Conservation (phyloP, 129 eudicot genomes). For the Erigeron canadensis region DNA sequence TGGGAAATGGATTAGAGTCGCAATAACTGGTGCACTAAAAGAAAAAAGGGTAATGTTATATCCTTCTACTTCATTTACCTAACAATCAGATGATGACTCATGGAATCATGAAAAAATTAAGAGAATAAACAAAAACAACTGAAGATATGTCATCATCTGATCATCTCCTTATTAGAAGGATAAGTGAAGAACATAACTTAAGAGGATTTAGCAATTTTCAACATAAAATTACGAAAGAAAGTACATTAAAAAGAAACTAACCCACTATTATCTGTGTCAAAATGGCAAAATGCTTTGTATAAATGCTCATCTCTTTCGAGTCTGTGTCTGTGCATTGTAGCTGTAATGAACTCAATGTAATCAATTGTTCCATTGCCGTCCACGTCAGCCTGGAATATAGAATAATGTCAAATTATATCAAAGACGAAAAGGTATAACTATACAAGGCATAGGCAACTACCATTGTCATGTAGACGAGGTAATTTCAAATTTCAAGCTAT, state of each 20-base stretch:
- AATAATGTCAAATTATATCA: neutral
- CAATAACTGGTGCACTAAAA: constrained; percentile 1
- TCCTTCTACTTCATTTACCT: no score
- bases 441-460: neutral
- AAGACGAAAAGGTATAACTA: neutral
- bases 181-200: no score
- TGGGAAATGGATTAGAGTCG: neutral
- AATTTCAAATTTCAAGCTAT: neutral
- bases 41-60: neutral
- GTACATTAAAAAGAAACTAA: constrained; percentile 22
- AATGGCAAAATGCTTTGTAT: constrained; percentile 51
- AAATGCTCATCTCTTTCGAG: constrained; percentile 56
- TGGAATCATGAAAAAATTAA: no score
- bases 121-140: no score
- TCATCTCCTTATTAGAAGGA: no score
- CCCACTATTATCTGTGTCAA: constrained; percentile 57
- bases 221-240: neutral
- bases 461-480: neutral
- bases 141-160: no score
- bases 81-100: no score
- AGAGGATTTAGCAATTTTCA: no score
- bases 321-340: constrained; percentile 52
- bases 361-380: constrained; percentile 61
- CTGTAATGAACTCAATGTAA: constrained; percentile 53
- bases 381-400: constrained; percentile 48